A percentile compares a stretch with the other conserved stretches of the same genome.
Conservation (phyloP, 345 rosid species). For the Aquilaria malaccensis region DNA sequence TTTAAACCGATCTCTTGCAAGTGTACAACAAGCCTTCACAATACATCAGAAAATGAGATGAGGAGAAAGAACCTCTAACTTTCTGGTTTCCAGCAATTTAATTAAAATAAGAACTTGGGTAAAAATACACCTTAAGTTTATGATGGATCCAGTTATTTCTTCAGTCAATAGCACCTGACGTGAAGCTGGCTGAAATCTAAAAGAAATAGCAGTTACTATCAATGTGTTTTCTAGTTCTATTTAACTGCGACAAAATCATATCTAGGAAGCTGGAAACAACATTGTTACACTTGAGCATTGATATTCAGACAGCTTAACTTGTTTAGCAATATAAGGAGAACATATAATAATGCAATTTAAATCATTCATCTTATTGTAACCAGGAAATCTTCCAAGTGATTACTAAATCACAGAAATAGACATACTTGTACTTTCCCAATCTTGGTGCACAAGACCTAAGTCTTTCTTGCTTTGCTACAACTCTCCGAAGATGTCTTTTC, state of each 20-base stretch:
- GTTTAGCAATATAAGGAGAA: too few species aligned
- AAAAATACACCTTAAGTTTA: constrained; percentile 52
- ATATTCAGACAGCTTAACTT: too few species aligned
- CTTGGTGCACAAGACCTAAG: constrained; percentile 76
- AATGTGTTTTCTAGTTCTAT: neutral
- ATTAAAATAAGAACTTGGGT: constrained; percentile 1
- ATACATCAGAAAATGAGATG: neutral
- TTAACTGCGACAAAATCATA: too few species aligned
- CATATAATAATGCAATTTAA: too few species aligned
- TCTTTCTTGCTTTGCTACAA: constrained; percentile 67
- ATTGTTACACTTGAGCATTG: too few species aligned
- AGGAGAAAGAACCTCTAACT: neutral
- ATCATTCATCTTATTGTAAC: too few species aligned
- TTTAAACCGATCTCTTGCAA: constrained; percentile 79
- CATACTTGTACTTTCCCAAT: constrained; percentile 92
- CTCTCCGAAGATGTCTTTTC: constrained; percentile 41
- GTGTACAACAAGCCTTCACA: constrained; percentile 75
- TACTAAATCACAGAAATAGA: neutral
- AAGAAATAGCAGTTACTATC: constrained; percentile 3
- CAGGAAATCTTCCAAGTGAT: too few species aligned
- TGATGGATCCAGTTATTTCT: constrained; percentile 94
- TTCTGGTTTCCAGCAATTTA: neutral
- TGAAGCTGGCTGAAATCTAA: constrained; percentile 78
- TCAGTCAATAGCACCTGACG: constrained; percentile 80
- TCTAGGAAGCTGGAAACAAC: too few species aligned